A percentile compares a stretch with the other conserved stretches of the same genome.
Conservation (phyloP, 306 rosid species). For the Cucumis cinereus region DNA sequence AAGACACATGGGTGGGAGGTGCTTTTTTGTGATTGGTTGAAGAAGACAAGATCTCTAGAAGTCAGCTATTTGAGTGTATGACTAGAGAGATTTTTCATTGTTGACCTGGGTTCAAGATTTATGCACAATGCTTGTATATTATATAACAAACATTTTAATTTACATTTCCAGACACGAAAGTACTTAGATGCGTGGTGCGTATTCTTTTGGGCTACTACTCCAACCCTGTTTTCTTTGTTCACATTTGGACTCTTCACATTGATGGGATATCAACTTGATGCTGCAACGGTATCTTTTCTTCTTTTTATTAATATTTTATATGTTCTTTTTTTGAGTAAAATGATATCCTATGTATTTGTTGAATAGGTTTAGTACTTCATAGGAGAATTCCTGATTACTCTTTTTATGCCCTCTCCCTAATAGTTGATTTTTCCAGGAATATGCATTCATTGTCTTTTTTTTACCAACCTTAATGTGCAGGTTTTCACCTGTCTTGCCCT, state of each 20-base stretch:
- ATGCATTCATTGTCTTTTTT: conserved; percentile 6
- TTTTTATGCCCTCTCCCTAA: neutral
- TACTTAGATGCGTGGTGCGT: conserved; percentile 99
- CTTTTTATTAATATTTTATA: neutral
- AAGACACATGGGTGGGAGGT: conserved; percentile 96
- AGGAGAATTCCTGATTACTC: conserved; percentile 9
- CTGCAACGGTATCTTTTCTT: conserved; percentile 57
- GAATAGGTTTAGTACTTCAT: conserved; percentile 5
- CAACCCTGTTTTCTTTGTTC: conserved; percentile 77
- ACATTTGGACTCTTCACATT: conserved; percentile 82
- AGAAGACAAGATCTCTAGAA: conserved; percentile 84
- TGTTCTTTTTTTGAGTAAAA: neutral
- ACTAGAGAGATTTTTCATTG: neutral
- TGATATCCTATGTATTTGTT: conserved; percentile 32
- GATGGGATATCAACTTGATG: conserved; percentile 90
- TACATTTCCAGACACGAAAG: conserved; percentile 63
- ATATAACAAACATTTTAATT: conserved; percentile 2
- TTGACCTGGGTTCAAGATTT: neutral
- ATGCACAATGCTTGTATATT: neutral
- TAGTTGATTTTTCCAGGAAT: neutral
- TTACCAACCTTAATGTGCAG: conserved; percentile 31
- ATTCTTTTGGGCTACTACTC: conserved; percentile 98
- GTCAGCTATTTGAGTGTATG: conserved; percentile 76
- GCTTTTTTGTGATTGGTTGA: conserved; percentile 82
- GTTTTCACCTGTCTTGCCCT: conserved; percentile 99